phyloP scores from a whole-genome alignment of 1,139 yeast genomes.

The Suhomyces taliae region DNA sequence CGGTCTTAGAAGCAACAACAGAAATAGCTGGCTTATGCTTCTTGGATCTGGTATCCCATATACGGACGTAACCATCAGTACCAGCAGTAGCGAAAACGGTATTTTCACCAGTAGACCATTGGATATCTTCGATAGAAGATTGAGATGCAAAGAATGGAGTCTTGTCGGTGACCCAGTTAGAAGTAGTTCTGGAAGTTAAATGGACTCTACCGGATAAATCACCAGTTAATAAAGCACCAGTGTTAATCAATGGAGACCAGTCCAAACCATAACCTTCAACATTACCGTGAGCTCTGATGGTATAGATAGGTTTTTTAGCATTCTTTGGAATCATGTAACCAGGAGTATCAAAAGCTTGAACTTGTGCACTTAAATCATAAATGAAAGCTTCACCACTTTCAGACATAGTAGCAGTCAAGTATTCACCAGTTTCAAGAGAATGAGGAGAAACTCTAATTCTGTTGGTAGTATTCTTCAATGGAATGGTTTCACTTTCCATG shows the following conservation, averaged over 20 bases:
- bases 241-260: conserved; percentile 85
- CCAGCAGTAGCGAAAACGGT: conserved; percentile 96
- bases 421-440: conserved; percentile 74
- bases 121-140: conserved; percentile 90
- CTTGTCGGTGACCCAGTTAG: conserved; percentile 84
- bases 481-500: conserved; percentile 76
- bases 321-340: conserved; percentile 79
- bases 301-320: conserved; percentile 78
- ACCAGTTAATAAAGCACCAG: conserved; percentile 86
- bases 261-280: conserved; percentile 97
- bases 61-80: conserved; percentile 85
- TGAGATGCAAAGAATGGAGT: conserved; percentile 70
- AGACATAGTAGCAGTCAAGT: conserved; percentile 82
- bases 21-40: conserved; percentile 88
- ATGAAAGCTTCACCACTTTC: conserved; percentile 90
- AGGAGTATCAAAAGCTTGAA: conserved; percentile 83
- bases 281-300: conserved; percentile 86
- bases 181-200: conserved; percentile 71
- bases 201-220: conserved; percentile 83
- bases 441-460: conserved; percentile 85
- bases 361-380: conserved; percentile 78
- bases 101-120: conserved; percentile 90
- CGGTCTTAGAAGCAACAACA: conserved; percentile 78
- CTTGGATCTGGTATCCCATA: conserved; percentile 96
- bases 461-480: conserved; percentile 82